phyloP scores from a whole-genome alignment of 257 asterid genomes.

The Coffea canephora region DNA sequence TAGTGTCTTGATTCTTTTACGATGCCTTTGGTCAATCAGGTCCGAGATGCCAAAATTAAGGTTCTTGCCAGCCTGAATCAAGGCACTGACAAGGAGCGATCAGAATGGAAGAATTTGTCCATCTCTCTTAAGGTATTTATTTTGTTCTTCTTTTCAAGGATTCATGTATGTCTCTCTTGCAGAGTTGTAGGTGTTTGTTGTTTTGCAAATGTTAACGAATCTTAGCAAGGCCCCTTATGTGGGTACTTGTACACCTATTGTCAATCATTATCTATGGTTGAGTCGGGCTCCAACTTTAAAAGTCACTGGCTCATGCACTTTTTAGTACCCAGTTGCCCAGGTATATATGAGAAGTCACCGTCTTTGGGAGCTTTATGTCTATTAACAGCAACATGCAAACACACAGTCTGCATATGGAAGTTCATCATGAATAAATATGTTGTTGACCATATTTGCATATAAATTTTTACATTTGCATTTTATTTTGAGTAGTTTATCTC shows the following conservation, averaged over 20 bases:
- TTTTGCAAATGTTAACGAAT: too few relatives aligned
- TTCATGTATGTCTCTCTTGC: background rate
- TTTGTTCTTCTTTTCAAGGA: slow-evolving; percentile 1
- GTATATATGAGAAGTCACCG: background rate
- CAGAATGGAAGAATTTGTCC: slow-evolving; percentile 80
- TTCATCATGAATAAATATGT: background rate
- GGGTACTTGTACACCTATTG: background rate
- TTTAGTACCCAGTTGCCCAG: background rate
- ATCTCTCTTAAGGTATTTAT: slow-evolving; percentile 63
- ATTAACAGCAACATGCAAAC: background rate
- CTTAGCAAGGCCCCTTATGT: background rate
- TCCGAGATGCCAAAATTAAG: slow-evolving; percentile 83
- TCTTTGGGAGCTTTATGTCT: background rate
- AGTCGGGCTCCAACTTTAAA: background rate
- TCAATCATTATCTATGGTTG: background rate
- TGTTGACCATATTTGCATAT: background rate
- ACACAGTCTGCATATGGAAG: background rate
- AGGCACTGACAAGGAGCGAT: slow-evolving; percentile 65
- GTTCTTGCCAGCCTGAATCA: slow-evolving; percentile 72
- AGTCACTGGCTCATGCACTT: background rate
- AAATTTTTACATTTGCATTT: background rate
- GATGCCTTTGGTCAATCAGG: slow-evolving; percentile 51
- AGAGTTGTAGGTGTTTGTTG: background rate
- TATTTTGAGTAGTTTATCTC: background rate
- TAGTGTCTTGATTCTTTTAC: slow-evolving; percentile 5